Conservation (phyloP, 305 asterid species). For the Andrographis paniculata region DNA sequence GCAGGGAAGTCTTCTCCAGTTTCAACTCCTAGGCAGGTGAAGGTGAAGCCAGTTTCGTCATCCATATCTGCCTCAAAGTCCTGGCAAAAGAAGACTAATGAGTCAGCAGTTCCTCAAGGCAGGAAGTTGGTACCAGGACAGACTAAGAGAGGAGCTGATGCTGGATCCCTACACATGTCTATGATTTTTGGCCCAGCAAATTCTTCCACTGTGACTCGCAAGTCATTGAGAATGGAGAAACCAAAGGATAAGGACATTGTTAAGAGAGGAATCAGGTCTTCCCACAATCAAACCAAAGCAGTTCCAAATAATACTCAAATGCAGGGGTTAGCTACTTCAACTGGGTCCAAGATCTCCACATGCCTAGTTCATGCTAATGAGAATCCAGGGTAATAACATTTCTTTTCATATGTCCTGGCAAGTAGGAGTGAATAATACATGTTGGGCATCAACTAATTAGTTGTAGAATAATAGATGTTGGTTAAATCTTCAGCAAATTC, state of each 20-base stretch:
- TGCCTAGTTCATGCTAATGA: slow-evolving; percentile 36
- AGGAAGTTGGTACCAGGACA: slow-evolving; percentile 27
- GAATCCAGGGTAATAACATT: slow-evolving; percentile 43
- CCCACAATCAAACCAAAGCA: slow-evolving; percentile 46
- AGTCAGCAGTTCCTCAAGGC: slow-evolving; percentile 29
- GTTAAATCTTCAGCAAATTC: background rate
- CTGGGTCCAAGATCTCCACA: slow-evolving; percentile 33
- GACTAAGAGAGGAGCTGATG: slow-evolving; percentile 38
- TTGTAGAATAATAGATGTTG: too few species aligned
- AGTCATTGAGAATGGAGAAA: slow-evolving; percentile 82
- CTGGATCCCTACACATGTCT: slow-evolving; percentile 85
- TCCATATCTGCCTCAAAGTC: slow-evolving; percentile 31
- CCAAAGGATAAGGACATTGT: slow-evolving; percentile 96
- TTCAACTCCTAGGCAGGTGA: slow-evolving; percentile 32
- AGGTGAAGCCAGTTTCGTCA: slow-evolving; percentile 27
- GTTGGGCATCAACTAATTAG: background rate
- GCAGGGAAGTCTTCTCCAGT: slow-evolving; percentile 36
- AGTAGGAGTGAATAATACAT: background rate
- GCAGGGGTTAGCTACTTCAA: slow-evolving; percentile 38
- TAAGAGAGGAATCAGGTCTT: slow-evolving; percentile 74
- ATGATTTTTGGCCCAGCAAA: slow-evolving; percentile 52
- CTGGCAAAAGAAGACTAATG: slow-evolving; percentile 32
- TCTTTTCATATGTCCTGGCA: background rate
- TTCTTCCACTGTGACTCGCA: slow-evolving; percentile 43
- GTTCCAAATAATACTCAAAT: slow-evolving; percentile 24